phyloP scores from a whole-genome alignment of 2,329 filamentous ascomycete genomes.

The Gyromitra esculenta region DNA sequence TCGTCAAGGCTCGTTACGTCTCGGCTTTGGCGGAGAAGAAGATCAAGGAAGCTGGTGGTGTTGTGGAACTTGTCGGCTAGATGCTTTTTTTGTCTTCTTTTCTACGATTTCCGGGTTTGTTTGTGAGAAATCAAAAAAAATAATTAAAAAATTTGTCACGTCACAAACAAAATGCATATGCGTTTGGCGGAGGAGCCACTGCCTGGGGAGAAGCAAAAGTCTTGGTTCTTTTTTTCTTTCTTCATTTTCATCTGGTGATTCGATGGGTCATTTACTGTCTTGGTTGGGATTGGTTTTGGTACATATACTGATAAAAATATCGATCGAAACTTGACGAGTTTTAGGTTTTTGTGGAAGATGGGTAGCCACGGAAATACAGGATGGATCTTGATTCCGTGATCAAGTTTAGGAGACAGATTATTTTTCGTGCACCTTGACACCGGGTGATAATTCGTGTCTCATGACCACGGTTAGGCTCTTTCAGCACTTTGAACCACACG shows the following conservation, averaged over 20 bases:
- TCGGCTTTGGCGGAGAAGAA: constrained; percentile 97
- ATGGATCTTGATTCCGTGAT: neutral
- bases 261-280: constrained; percentile 30
- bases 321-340: neutral
- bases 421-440: neutral
- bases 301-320: constrained; percentile 29
- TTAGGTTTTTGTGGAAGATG: neutral
- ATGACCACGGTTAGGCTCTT: neutral
- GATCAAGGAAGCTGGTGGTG: constrained; percentile 88
- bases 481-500: neutral
- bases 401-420: neutral
- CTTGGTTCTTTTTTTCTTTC: constrained; percentile 14
- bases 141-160: constrained; percentile 45
- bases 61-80: constrained; percentile 56
- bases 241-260: constrained; percentile 26
- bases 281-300: constrained; percentile 20
- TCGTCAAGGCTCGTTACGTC: constrained; percentile 95
- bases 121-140: constrained; percentile 49
- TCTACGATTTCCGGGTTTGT: constrained; percentile 35
- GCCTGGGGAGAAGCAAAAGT: constrained; percentile 22
- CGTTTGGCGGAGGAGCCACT: constrained; percentile 5
- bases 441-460: neutral
- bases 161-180: constrained; percentile 40
- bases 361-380: neutral
- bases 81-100: constrained; percentile 41